A percentile compares a stretch with the other conserved stretches of the same genome.
Conservation (phyloP, 139 green algal genomes). For the Dunaliella primolecta region DNA sequence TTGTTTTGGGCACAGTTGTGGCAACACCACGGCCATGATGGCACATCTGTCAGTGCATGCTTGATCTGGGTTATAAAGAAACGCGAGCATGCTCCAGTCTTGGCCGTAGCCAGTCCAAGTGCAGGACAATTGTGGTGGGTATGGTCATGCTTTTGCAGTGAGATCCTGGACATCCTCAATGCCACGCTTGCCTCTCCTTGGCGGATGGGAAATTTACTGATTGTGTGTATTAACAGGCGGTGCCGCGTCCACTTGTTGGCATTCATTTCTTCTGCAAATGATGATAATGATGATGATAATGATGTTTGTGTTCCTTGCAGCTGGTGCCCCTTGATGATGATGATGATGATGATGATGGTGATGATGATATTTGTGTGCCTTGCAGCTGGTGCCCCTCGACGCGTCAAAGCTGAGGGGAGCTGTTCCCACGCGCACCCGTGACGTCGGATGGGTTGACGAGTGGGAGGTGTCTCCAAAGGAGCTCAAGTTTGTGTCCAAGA, state of each 20-base stretch:
- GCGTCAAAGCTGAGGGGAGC: conserved; percentile 50
- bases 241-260: not conserved
- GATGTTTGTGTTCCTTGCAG: conserved; percentile 24
- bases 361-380: not conserved
- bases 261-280: not conserved
- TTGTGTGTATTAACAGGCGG: not conserved
- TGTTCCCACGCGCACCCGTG: conserved; percentile 57
- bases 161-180: too few species aligned
- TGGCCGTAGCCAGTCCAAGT: too few species aligned
- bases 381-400: conserved; percentile 63
- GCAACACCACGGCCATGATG: too few species aligned
- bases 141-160: too few species aligned
- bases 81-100: too few species aligned
- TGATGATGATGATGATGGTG: not conserved
- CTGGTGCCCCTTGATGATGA: conserved; percentile 56
- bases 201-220: not conserved
- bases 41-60: too few species aligned
- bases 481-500: conserved; percentile 70
- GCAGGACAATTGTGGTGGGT: too few species aligned
- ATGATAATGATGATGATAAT: not conserved
- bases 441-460: conserved; percentile 76
- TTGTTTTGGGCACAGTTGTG: too few species aligned
- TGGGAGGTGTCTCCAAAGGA: conserved; percentile 84
- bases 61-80: too few species aligned
- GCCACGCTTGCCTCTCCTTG: too few species aligned